phyloP scores from a whole-genome alignment of 1,139 yeast genomes.

The Candida mesenterica region DNA sequence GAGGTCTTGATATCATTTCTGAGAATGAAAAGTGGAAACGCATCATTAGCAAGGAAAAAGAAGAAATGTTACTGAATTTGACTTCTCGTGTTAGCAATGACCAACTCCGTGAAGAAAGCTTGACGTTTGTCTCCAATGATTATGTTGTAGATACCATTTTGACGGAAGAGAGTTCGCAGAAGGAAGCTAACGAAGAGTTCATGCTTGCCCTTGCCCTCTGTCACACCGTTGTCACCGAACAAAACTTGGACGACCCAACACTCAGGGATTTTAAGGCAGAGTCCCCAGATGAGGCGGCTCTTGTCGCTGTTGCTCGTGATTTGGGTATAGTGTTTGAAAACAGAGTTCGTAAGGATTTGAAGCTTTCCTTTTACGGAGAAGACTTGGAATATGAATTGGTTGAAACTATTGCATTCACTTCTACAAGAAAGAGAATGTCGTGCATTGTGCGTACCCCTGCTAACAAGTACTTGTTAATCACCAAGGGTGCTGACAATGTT shows the following conservation, averaged over 20 bases:
- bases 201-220: constrained; percentile 89
- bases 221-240: constrained; percentile 87
- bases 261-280: constrained; percentile 76
- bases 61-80: constrained; percentile 61
- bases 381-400: constrained; percentile 69
- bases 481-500: constrained; percentile 95
- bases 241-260: constrained; percentile 54
- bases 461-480: constrained; percentile 56
- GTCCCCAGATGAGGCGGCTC: constrained; percentile 98
- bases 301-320: constrained; percentile 91
- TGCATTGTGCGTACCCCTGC: constrained; percentile 48
- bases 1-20: constrained; percentile 73
- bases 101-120: constrained; percentile 59
- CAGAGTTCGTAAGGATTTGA: constrained; percentile 69
- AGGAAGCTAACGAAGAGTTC: constrained; percentile 66
- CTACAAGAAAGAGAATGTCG: constrained; percentile 82
- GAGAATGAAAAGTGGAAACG: constrained; percentile 64
- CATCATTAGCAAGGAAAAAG: constrained; percentile 62
- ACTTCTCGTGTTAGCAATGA: constrained; percentile 47
- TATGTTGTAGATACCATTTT: constrained; percentile 38
- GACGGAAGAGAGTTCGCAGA: constrained; percentile 51
- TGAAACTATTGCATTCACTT: constrained; percentile 80
- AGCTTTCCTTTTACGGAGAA: constrained; percentile 73
- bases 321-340: constrained; percentile 80
- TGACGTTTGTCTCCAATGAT: constrained; percentile 79